These are phyloP conservation scores for Thelonectria rubi DNA, from an alignment of 2,329 filamentous ascomycete genomes.

Conservation along the genomic window DNA sequence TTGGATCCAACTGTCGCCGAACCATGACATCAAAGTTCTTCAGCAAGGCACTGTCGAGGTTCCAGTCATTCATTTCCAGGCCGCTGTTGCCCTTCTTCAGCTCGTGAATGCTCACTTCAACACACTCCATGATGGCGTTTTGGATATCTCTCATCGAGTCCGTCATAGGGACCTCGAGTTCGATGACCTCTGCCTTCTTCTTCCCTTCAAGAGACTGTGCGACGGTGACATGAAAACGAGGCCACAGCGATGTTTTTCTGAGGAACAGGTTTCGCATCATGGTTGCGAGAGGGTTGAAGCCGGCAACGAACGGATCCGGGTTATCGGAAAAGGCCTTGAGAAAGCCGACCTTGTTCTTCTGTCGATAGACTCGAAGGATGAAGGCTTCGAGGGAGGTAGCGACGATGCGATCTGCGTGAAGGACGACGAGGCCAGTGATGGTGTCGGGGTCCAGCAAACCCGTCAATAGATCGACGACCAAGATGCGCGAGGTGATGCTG, in stretches of 20 bases:
- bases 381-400: conserved; percentile 94
- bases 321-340: conserved; percentile 96
- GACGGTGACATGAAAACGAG: conserved; percentile 90
- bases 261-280: conserved; percentile 93
- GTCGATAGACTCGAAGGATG: conserved; percentile 90
- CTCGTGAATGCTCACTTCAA: conserved; percentile 93
- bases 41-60: conserved; percentile 88
- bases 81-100: conserved; percentile 90
- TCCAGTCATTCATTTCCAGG: conserved; percentile 97
- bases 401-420: conserved; percentile 88
- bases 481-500: conserved; percentile 93
- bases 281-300: conserved; percentile 86
- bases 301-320: conserved; percentile 87
- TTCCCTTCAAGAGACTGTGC: conserved; percentile 89
- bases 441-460: conserved; percentile 81
- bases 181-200: conserved; percentile 95
- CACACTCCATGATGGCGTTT: conserved; percentile 92
- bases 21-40: conserved; percentile 92
- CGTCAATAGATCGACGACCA: conserved; percentile 94
- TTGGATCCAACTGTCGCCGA: conserved; percentile 88
- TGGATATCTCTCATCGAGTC: conserved; percentile 94
- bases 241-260: conserved; percentile 88
- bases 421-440: conserved; percentile 84
- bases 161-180: conserved; percentile 95
- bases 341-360: conserved; percentile 93